Percentiles rank a stretch among this genome's conserved stretches.
These are phyloP conservation scores for Trichosporon ovoides DNA, from an alignment of 1,284 basidiomycete species.

Conservation along the genomic window DNA sequence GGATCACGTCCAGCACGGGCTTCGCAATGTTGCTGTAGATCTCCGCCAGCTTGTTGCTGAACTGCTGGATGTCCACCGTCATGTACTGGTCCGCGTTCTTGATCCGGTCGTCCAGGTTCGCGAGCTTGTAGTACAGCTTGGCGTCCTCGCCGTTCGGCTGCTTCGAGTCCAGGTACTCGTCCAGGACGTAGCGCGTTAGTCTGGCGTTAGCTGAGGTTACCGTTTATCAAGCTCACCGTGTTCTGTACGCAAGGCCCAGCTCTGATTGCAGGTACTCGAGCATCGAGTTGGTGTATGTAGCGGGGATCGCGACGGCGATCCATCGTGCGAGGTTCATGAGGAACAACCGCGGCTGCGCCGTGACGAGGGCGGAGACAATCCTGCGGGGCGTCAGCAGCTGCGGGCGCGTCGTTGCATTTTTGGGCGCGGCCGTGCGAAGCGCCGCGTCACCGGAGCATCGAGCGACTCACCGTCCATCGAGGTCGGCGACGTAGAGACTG, in stretches of 20 bases:
- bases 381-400: constrained; percentile 48
- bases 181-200: constrained; percentile 6
- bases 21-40: constrained; percentile 94
- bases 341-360: constrained; percentile 74
- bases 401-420: too few relatives aligned
- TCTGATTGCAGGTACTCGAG: constrained; percentile 90
- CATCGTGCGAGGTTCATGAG: constrained; percentile 79
- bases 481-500: constrained; percentile 87
- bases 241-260: constrained; percentile 85
- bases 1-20: constrained; percentile 76
- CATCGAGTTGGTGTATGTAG: constrained; percentile 96
- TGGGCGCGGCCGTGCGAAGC: too few relatives aligned
- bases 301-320: constrained; percentile 89
- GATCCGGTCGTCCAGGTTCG: constrained; percentile 87
- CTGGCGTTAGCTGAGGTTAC: background rate
- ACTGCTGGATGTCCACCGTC: constrained; percentile 91
- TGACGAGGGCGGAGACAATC: constrained; percentile 92
- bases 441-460: background rate
- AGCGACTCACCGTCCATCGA: constrained; percentile 71
- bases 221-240: constrained; percentile 51
- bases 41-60: constrained; percentile 83
- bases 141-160: constrained; percentile 16
- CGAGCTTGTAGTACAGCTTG: constrained; percentile 85
- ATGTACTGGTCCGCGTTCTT: constrained; percentile 84
- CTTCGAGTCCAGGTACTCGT: constrained; percentile 70